Conservation (phyloP, 768 basidiomycete genomes). For the Coprinopsis marcescibilis region DNA sequence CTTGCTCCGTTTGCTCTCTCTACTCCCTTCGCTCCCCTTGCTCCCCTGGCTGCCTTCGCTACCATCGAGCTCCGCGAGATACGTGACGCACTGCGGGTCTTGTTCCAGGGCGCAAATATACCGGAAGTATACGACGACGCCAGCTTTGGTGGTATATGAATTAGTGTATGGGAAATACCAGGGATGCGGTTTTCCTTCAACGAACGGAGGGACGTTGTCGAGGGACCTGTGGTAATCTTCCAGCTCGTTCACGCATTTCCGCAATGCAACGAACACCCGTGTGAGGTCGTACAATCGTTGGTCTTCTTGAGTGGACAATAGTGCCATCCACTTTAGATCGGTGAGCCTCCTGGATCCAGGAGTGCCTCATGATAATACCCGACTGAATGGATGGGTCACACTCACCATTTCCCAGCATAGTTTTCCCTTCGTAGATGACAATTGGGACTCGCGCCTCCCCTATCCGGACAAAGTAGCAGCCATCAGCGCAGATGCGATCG, state of each 20-base stretch:
- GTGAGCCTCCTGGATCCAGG: conserved; percentile 9
- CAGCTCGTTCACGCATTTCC: conserved; percentile 12
- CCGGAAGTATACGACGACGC: conserved; percentile 7
- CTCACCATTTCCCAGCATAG: not conserved
- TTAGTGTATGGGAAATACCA: conserved; percentile 17
- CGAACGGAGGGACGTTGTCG: conserved; percentile 1
- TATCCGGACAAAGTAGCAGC: not conserved
- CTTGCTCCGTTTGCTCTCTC: not conserved
- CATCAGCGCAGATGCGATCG: not conserved
- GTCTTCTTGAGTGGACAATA: conserved; percentile 17
- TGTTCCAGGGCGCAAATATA: conserved; percentile 13
- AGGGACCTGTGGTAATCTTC: conserved; percentile 11
- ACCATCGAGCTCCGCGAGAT: not conserved
- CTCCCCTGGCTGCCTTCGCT: not conserved
- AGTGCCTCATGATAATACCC: not conserved
- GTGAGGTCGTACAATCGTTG: conserved; percentile 12
- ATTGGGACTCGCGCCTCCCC: not conserved
- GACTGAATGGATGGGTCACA: not conserved
- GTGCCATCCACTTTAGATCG: conserved; percentile 17
- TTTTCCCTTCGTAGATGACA: not conserved
- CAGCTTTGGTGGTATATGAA: conserved; percentile 6
- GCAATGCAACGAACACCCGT: conserved; percentile 13
- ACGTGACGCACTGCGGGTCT: conserved; percentile 12
- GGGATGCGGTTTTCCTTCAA: conserved; percentile 10
- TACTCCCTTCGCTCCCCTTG: no score